Base-by-base conservation (phyloP, 495 filamentous ascomycete genomes). In the Pyrenopolyporus hunteri region DNA sequence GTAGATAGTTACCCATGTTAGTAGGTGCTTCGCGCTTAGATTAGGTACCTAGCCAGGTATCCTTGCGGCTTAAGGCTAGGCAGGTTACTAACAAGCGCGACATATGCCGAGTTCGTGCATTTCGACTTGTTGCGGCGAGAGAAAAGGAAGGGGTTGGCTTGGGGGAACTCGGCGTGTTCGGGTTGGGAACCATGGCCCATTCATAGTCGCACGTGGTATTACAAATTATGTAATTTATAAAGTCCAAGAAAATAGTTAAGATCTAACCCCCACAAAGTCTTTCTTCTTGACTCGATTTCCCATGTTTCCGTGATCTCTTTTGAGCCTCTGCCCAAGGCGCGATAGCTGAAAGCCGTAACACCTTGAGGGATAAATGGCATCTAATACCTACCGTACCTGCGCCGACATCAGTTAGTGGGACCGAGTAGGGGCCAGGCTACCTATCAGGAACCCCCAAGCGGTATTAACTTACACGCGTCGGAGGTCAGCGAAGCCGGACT, bases 211-310 rank as follows among this genome's bases (percentile, higher is more conserved):
- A 40, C 31, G 44, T 58, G 44, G 54, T 25, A 26, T 48, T 40
- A 14, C 11, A 11, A 2, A 47, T 57, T 57, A 57, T 31, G 44
- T 57, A 57, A 49, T 43, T 57, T 7, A 10, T 35, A 8, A 17
- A 16, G 23, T 14, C 5, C 17, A 20, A 49, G 17, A 19, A 36
- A 29, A 31, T 8, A n/a, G n/a, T n/a, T 10, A n/a, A 35, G 26
- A 45, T 1, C 2, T 17, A n/a, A n/a, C 16, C 23, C 4, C 2
- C 2, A 29, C n/a, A 46, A 26, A 14, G 5, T 13, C 8, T 11
- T 9, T 46, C 42, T 46, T 28, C 22, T 23, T 42, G 19, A 42
- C 23, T 42, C 37, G 6, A 22, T 42, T 42, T 5, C 19, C 19
- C 23, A 22, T 11, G 23, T 20, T 23, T 23, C 19, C 17, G n/a